phyloP scores from a whole-genome alignment of 306 rosid genomes.

The Mimosa bimucronata region DNA sequence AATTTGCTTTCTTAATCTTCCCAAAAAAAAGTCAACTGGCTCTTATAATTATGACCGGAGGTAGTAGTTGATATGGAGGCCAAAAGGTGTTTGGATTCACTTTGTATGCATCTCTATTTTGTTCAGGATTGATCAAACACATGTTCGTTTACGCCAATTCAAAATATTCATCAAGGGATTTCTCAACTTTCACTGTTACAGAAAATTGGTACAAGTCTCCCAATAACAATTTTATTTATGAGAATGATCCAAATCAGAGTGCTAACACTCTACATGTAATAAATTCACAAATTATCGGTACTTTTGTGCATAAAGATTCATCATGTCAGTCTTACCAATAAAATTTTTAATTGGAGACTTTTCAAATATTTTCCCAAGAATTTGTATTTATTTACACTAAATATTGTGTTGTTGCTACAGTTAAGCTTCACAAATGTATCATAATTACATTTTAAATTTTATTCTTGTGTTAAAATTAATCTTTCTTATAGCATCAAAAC shows the following conservation, averaged over 20 bases:
- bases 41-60: too few relatives aligned
- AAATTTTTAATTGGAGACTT: too few relatives aligned
- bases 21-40: too few relatives aligned
- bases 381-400: background rate
- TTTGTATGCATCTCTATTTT: background rate
- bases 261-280: too few relatives aligned
- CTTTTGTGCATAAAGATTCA: too few relatives aligned
- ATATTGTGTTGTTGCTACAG: background rate
- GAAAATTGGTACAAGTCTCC: too few relatives aligned
- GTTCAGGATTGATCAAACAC: background rate
- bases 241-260: too few relatives aligned
- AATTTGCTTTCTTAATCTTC: too few relatives aligned
- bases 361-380: background rate
- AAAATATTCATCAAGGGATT: background rate
- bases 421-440: background rate
- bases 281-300: too few relatives aligned
- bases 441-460: background rate
- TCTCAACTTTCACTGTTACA: background rate
- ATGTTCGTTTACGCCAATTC: background rate
- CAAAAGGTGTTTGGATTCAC: background rate
- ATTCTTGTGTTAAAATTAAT: background rate
- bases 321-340: too few relatives aligned
- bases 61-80: background rate
- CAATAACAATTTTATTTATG: too few relatives aligned
- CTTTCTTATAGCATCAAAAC: background rate